phyloP scores from a whole-genome alignment of 768 basidiomycete genomes.

The Boletus insuetus region DNA sequence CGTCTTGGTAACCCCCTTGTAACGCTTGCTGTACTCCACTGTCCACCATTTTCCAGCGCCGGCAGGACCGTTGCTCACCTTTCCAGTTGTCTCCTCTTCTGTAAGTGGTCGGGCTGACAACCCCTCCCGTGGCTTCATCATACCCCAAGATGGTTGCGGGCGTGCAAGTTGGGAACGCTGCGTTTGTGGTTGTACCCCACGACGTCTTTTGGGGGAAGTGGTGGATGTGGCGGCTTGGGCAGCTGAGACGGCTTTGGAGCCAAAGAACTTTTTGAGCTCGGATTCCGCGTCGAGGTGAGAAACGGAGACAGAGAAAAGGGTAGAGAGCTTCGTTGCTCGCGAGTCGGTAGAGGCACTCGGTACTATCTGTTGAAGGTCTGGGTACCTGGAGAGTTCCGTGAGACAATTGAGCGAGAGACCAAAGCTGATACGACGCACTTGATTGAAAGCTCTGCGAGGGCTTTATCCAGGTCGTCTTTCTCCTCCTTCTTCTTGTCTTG shows the following conservation, averaged over 20 bases:
- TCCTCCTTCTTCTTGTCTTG: constrained; percentile 63
- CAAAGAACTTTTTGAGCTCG: constrained; percentile 93
- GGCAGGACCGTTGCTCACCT: constrained; percentile 39
- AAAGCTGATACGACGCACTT: constrained; percentile 45
- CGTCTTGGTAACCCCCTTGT: constrained; percentile 74
- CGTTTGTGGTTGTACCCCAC: constrained; percentile 33
- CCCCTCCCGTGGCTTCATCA: constrained; percentile 67
- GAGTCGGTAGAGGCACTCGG: constrained; percentile 24
- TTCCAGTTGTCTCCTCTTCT: constrained; percentile 49
- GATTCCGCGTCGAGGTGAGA: constrained; percentile 83
- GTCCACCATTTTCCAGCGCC: constrained; percentile 84
- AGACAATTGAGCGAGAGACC: neutral
- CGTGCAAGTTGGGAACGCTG: constrained; percentile 73
- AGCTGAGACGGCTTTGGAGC: constrained; percentile 80
- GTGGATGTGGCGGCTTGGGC: constrained; percentile 41
- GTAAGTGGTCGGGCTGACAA: constrained; percentile 60
- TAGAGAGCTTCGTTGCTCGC: constrained; percentile 37
- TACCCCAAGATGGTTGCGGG: constrained; percentile 75
- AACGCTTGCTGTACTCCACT: constrained; percentile 80
- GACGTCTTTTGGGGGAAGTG: constrained; percentile 38
- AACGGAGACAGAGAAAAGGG: constrained; percentile 76
- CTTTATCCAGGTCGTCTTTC: constrained; percentile 79
- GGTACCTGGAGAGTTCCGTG: constrained; percentile 40
- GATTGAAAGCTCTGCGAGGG: constrained; percentile 77
- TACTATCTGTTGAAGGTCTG: constrained; percentile 44